Evolutionary conservation across 352 stramenopile species (phyloP).

Genomic region (Phytophthora multivora): DNA sequence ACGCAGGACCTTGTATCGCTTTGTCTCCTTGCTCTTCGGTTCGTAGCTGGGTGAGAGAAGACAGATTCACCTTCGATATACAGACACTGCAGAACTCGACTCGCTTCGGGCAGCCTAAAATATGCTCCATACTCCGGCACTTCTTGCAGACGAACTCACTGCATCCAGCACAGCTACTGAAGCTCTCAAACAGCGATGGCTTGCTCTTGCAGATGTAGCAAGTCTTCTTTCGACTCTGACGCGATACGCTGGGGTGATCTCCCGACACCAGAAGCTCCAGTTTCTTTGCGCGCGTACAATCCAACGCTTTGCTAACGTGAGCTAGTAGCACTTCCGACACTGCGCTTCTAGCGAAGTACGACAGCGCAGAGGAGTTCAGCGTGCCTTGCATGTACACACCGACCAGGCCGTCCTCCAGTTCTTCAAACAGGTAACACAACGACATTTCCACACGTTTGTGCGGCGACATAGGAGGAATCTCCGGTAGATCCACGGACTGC

Average conservation of each 20-base stretch:
- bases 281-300: conserved; percentile 1
- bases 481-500: conserved; percentile 26
- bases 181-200: conserved; percentile 19
- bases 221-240: background rate
- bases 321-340: background rate
- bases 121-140: conserved; percentile 10
- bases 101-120: conserved; percentile 5
- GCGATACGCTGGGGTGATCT: background rate
- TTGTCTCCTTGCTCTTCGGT: background rate
- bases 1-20: too few relatives aligned
- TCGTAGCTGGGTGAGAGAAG: conserved; percentile 6
- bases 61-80: conserved; percentile 4
- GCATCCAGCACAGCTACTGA: conserved; percentile 12
- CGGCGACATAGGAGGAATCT: background rate
- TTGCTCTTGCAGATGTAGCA: conserved; percentile 14
- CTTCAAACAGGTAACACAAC: conserved; percentile 36
- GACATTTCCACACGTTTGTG: conserved; percentile 12
- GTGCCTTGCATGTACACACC: conserved; percentile 28
- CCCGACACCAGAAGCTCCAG: background rate
- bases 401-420: conserved; percentile 20
- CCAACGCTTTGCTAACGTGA: background rate
- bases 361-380: conserved; percentile 1
- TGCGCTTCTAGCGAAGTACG: background rate
- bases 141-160: conserved; percentile 16
- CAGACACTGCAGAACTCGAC: conserved; percentile 18